Conservation (phyloP, 108 stramenopile species). For the Cylindrotheca fusiformis region DNA sequence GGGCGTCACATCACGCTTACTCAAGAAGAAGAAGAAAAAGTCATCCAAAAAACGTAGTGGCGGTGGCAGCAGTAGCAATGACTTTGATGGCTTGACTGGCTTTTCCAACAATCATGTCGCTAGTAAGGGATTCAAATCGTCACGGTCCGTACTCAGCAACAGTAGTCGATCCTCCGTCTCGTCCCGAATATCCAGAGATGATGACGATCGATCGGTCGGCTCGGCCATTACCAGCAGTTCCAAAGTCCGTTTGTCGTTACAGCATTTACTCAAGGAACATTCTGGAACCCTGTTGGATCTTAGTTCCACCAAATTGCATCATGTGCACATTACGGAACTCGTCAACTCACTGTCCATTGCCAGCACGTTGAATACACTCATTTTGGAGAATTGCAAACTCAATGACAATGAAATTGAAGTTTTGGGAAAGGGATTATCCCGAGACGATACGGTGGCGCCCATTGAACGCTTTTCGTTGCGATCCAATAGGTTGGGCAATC, state of each 20-base stretch:
- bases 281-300: constrained; percentile 23
- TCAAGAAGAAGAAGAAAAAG: constrained; percentile 10
- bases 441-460: constrained; percentile 4
- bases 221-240: constrained; percentile 21
- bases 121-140: neutral
- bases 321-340: constrained; percentile 33
- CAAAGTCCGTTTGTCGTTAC: constrained; percentile 11
- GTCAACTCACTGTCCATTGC: constrained; percentile 27
- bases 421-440: constrained; percentile 26
- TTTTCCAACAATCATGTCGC: constrained; percentile 1
- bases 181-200: constrained; percentile 18
- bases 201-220: constrained; percentile 34
- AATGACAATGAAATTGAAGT: constrained; percentile 36
- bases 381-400: constrained; percentile 38
- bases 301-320: constrained; percentile 29
- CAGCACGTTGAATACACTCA: constrained; percentile 27
- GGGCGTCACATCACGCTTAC: neutral
- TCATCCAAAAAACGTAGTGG: neutral
- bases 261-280: constrained; percentile 13
- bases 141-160: neutral
- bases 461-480: constrained; percentile 25
- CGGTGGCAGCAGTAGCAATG: neutral
- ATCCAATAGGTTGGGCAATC: constrained; percentile 42
- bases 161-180: constrained; percentile 7
- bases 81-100: constrained; percentile 23